Evolutionary conservation across 192 early-diverging fungal species (phyloP), one percentile per base, ranked within the genome.

Genomic region (Phlyctochytrium arcticum): DNA sequence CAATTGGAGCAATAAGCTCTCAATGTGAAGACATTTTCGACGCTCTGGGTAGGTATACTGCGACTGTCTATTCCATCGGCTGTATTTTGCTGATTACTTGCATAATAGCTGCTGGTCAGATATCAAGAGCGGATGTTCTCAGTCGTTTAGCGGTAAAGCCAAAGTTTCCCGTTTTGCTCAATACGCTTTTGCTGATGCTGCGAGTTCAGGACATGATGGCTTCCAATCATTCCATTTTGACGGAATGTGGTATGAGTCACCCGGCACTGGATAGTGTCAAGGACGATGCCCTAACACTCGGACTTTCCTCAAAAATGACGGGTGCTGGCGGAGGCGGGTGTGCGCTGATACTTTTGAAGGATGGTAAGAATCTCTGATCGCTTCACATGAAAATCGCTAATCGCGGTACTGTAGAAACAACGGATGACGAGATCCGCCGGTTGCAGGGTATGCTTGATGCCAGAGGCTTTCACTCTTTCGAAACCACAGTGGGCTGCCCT

Each of bases 251-350:
- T 17, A 92, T 96, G 5, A 87, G 90, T 24, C 95, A 98, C 69
- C 82, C 87, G 30, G 66, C 81, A 30, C 70, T 98, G 3, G 97
- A 99, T 51, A 86, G 71, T 30, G 78, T 99, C 17, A 71, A 89
- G 6, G 72, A 70, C 10, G 87, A 91, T 17, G 85, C 91, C 0
- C 69, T 73, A 1, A 29, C 63, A n/a, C 68, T 80, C 36, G 81
- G 78, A 0, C 71, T 97, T 63, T 78, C 80, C 31, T 83, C 92
- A 19, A 99, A 99, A 74, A 73, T 99, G 31, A 99, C 97, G 3
- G 97, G 97, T 31, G 93, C 93, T 26, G 95, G 97, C 29, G 97
- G 97, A 37, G 97, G 97, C 55, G 97, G 97, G 10, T 99, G 96
- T 71, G 90, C 90, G 21, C 66, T 99, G 48, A 92, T 91, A 0